phyloP scores from a whole-genome alignment of 2,329 filamentous ascomycete species.

The Chalaropsis thielavioides region DNA sequence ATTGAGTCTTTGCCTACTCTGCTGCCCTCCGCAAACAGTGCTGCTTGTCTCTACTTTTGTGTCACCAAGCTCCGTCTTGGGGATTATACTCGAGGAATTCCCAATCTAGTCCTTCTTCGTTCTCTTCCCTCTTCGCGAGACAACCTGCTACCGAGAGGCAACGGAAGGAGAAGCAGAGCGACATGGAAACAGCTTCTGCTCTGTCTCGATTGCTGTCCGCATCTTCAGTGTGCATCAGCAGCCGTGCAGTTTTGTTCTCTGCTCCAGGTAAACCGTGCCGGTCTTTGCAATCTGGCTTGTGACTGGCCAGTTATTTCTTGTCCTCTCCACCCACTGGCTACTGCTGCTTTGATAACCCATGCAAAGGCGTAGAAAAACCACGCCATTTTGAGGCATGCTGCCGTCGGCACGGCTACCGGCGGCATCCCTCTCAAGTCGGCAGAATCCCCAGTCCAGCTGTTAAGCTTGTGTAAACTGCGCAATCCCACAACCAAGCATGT shows the following conservation, averaged over 20 bases:
- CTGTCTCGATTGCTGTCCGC: not conserved
- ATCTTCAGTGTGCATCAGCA: not conserved
- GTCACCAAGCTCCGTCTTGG: not conserved
- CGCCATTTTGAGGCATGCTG: conserved; percentile 6
- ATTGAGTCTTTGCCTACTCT: not conserved
- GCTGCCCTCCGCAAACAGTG: not conserved
- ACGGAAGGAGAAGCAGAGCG: not conserved
- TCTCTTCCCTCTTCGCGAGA: not conserved
- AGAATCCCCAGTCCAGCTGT: not conserved
- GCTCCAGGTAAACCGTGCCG: not conserved
- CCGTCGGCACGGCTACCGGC: conserved; percentile 11
- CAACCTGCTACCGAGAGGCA: not conserved
- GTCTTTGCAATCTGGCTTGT: not conserved
- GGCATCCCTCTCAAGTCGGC: not conserved
- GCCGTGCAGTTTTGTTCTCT: not conserved
- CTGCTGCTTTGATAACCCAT: not conserved
- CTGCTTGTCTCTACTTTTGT: not conserved
- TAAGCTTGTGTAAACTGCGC: not conserved
- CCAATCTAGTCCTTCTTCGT: not conserved
- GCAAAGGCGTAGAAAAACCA: not conserved
- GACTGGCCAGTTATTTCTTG: no score
- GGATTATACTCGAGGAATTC: not conserved
- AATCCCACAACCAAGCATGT: not conserved
- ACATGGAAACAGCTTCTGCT: not conserved
- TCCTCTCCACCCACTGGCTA: not conserved